These are phyloP conservation scores for Arabidopsis suecica DNA, from an alignment of 345 rosid species.

Conservation along the genomic window DNA sequence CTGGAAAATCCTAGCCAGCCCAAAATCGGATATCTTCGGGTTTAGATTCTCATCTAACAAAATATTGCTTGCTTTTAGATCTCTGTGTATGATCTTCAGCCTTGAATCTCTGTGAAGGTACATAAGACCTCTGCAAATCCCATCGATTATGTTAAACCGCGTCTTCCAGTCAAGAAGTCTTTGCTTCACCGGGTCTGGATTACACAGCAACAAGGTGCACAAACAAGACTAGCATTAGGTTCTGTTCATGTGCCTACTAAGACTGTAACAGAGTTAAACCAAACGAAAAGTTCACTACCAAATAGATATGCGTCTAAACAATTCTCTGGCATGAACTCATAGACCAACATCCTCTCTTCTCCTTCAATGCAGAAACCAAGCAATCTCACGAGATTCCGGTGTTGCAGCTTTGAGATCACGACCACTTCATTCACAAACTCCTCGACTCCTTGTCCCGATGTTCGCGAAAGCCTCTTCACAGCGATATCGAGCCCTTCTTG, in stretches of 20 bases:
- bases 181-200: constrained; percentile 38
- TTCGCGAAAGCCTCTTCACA: constrained; percentile 58
- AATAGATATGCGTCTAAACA: constrained; percentile 48
- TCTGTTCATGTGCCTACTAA: neutral
- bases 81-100: constrained; percentile 50
- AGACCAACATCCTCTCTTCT: constrained; percentile 61
- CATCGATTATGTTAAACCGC: constrained; percentile 45
- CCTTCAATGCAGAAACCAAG: constrained; percentile 60
- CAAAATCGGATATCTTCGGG: constrained; percentile 52
- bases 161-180: constrained; percentile 45
- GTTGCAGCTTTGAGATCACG: constrained; percentile 64
- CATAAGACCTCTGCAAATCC: constrained; percentile 50
- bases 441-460: constrained; percentile 59
- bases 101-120: constrained; percentile 55
- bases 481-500: constrained; percentile 53
- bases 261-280: neutral
- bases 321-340: constrained; percentile 53
- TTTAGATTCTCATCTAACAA: constrained; percentile 51
- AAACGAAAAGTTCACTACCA: constrained; percentile 34
- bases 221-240: neutral
- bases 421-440: constrained; percentile 64
- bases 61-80: constrained; percentile 51
- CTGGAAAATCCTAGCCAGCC: constrained; percentile 16
- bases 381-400: constrained; percentile 62
- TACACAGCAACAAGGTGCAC: neutral